A percentile compares a stretch with the other conserved stretches of the same genome.
phyloP scores from a whole-genome alignment of 2,329 filamentous ascomycete species.

The Fusarium palustre region DNA sequence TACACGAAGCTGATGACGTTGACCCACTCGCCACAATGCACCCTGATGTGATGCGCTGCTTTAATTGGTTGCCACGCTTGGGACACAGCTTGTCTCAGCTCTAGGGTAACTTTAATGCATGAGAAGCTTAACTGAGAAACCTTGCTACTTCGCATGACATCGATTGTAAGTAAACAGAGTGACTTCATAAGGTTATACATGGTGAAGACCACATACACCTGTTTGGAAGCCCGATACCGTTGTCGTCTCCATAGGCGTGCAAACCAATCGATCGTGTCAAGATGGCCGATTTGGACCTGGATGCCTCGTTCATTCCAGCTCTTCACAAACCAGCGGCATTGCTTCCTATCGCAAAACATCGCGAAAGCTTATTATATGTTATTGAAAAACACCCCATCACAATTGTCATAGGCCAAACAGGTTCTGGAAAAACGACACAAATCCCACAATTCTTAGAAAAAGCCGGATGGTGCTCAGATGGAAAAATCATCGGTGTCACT shows the following conservation, averaged over 20 bases:
- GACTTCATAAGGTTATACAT: not conserved
- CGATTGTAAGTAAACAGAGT: not conserved
- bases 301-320: slow-evolving; percentile 76
- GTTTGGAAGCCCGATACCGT: not conserved
- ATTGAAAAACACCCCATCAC: slow-evolving; percentile 87
- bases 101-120: slow-evolving; percentile 31
- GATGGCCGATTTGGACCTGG: slow-evolving; percentile 69
- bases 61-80: slow-evolving; percentile 26
- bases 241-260: not conserved
- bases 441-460: slow-evolving; percentile 91
- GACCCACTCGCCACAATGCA: slow-evolving; percentile 51
- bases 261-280: not conserved
- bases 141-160: not conserved
- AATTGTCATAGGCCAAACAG: slow-evolving; percentile 92
- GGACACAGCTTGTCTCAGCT: slow-evolving; percentile 6
- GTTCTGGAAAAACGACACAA: slow-evolving; percentile 95
- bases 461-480: slow-evolving; percentile 88
- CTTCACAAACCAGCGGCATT: slow-evolving; percentile 87
- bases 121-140: slow-evolving; percentile 1
- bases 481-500: slow-evolving; percentile 86
- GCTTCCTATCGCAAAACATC: slow-evolving; percentile 87
- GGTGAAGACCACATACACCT: not conserved
- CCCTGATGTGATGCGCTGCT: not conserved
- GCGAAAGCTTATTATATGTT: slow-evolving; percentile 82
- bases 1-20: slow-evolving; percentile 55